These are phyloP conservation scores for Claviceps monticola DNA, from an alignment of 2,329 filamentous ascomycete species.

Conservation along the genomic window DNA sequence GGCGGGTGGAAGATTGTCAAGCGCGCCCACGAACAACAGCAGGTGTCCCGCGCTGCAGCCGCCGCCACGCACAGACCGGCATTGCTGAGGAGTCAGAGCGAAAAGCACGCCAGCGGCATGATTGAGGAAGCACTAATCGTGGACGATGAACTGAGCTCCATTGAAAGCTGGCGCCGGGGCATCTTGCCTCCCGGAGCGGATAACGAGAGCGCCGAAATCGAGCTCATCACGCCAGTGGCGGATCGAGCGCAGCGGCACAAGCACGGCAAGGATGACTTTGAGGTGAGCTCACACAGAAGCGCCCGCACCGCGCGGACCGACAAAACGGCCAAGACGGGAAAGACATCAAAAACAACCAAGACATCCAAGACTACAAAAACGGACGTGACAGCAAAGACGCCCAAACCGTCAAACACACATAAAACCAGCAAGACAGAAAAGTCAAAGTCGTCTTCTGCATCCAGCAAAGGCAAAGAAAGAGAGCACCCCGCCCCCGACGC, in stretches of 20 bases:
- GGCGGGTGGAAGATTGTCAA: slow-evolving; percentile 97
- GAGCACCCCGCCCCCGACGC: slow-evolving; percentile 1
- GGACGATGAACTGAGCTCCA: slow-evolving; percentile 43
- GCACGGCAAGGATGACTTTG: slow-evolving; percentile 23
- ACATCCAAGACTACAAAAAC: slow-evolving; percentile 11
- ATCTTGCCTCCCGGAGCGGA: slow-evolving; percentile 31
- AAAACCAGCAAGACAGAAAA: slow-evolving; percentile 10
- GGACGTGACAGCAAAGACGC: slow-evolving; percentile 12
- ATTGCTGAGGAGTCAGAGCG: slow-evolving; percentile 15
- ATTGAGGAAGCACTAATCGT: slow-evolving; percentile 43
- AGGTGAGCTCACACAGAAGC: slow-evolving; percentile 23
- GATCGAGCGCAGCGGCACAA: slow-evolving; percentile 29
- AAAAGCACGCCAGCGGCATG: slow-evolving; percentile 16
- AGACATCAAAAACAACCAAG: slow-evolving; percentile 14
- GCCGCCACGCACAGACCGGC: slow-evolving; percentile 14
- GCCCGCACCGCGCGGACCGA: slow-evolving; percentile 17
- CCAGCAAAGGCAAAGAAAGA: slow-evolving; percentile 10
- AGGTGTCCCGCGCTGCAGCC: slow-evolving; percentile 17
- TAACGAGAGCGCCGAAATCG: slow-evolving; percentile 35
- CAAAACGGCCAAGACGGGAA: slow-evolving; percentile 14
- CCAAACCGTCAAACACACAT: slow-evolving; percentile 7
- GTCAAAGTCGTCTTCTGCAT: slow-evolving; percentile 6
- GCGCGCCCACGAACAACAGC: slow-evolving; percentile 46
- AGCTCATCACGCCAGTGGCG: slow-evolving; percentile 44
- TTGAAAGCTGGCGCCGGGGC: slow-evolving; percentile 45